Conservation (phyloP, 225 moss, liverwort and hornwort genomes). For the Pseudoscleropodium purum region DNA sequence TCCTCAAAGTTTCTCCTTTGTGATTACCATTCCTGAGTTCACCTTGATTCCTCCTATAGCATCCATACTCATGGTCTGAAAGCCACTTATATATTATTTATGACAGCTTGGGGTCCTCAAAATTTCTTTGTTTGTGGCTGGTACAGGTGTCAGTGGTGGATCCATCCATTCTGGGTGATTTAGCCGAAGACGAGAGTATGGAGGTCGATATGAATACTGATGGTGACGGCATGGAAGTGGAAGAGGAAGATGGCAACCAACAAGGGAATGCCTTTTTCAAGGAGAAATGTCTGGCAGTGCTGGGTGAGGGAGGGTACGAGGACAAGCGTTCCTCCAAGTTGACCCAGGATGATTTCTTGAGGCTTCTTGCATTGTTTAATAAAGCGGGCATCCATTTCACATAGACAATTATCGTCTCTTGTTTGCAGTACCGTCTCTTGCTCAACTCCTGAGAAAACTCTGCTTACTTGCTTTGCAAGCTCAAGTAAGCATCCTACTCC, state of each 20-base stretch:
- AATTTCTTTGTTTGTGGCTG: background rate
- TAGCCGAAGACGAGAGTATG: slow-evolving; percentile 53
- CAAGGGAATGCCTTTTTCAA: slow-evolving; percentile 43
- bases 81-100: background rate
- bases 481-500: background rate
- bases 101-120: background rate
- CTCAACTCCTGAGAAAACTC: background rate
- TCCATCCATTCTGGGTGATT: slow-evolving; percentile 54
- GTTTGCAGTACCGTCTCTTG: background rate
- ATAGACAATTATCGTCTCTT: background rate
- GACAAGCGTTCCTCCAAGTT: slow-evolving; percentile 88
- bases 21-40: background rate
- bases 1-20: background rate
- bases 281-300: slow-evolving; percentile 50
- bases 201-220: slow-evolving; percentile 42
- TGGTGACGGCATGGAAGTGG: slow-evolving; percentile 37
- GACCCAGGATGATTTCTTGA: slow-evolving; percentile 53
- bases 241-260: slow-evolving; percentile 42
- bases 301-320: slow-evolving; percentile 50
- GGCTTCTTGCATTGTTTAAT: slow-evolving; percentile 62
- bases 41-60: background rate
- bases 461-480: background rate
- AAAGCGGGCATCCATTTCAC: slow-evolving; percentile 82
- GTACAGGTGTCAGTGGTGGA: slow-evolving; percentile 11
- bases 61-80: background rate